Conservation (phyloP, 768 basidiomycete genomes). For the Suillus occidentalis region DNA sequence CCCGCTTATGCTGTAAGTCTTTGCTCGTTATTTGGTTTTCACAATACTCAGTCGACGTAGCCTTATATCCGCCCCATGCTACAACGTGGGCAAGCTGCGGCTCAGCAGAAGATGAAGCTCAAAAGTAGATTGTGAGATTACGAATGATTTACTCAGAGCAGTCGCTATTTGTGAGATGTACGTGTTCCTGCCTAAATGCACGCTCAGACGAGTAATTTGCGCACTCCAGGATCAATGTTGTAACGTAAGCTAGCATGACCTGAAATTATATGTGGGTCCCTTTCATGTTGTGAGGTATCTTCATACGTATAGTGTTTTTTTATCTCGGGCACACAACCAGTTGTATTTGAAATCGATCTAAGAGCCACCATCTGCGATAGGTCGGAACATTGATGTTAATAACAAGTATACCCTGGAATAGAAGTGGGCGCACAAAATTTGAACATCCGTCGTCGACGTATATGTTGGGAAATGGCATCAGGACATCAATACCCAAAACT, state of each 20-base stretch:
- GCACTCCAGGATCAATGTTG: not conserved
- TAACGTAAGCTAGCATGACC: not conserved
- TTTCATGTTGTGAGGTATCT: not conserved
- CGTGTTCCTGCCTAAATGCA: not conserved
- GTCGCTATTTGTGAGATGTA: not conserved
- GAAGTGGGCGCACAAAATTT: not conserved
- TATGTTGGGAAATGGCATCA: not conserved
- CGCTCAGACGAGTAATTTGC: not conserved
- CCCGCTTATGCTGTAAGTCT: conserved; percentile 55
- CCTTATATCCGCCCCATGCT: conserved; percentile 55
- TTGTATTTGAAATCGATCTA: not conserved
- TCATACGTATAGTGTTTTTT: not conserved
- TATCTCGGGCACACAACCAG: not conserved
- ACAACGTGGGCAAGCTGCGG: conserved; percentile 43
- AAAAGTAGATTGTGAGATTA: not conserved
- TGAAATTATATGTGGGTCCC: not conserved
- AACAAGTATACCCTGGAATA: not conserved
- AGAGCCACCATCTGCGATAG: not conserved
- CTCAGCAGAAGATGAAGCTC: conserved; percentile 8
- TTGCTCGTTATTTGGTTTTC: not conserved
- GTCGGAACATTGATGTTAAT: not conserved
- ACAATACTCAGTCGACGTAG: conserved; percentile 18
- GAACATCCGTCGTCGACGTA: not conserved
- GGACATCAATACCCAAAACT: not conserved
- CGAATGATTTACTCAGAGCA: not conserved